These are phyloP conservation scores for Apiospora aurea DNA, from an alignment of 2,329 filamentous ascomycete genomes.

Conservation along the genomic window DNA sequence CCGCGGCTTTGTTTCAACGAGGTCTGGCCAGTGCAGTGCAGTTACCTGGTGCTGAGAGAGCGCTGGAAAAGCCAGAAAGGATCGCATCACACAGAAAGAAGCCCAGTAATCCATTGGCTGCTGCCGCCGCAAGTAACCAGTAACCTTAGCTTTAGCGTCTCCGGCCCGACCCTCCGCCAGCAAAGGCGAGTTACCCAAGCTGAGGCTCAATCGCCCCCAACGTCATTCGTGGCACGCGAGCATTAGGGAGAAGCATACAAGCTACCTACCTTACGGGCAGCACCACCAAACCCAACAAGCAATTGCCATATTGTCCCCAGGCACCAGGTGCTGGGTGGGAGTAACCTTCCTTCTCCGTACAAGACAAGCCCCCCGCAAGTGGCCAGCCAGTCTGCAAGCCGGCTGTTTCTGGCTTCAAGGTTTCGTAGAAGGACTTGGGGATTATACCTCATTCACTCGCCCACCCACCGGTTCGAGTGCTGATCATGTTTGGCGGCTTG, in stretches of 20 bases:
- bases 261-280: not conserved
- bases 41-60: not conserved
- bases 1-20: not conserved
- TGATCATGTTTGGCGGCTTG: conserved; percentile 39
- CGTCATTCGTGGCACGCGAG: conserved; percentile 13
- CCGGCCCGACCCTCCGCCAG: conserved; percentile 10
- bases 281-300: not conserved
- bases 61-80: not conserved
- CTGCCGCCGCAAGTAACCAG: conserved; percentile 2
- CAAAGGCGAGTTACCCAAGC: not conserved
- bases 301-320: not conserved
- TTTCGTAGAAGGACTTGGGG: not conserved
- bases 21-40: not conserved
- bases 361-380: not conserved
- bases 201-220: conserved; percentile 11
- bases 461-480: not conserved
- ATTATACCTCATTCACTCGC: not conserved
- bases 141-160: conserved; percentile 3
- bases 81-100: not conserved
- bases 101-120: not conserved
- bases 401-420: not conserved
- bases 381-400: not conserved
- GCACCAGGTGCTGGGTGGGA: not conserved
- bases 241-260: not conserved
- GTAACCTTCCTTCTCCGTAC: not conserved